phyloP scores from a whole-genome alignment of 768 basidiomycete species.

The Suillus alpinus region DNA sequence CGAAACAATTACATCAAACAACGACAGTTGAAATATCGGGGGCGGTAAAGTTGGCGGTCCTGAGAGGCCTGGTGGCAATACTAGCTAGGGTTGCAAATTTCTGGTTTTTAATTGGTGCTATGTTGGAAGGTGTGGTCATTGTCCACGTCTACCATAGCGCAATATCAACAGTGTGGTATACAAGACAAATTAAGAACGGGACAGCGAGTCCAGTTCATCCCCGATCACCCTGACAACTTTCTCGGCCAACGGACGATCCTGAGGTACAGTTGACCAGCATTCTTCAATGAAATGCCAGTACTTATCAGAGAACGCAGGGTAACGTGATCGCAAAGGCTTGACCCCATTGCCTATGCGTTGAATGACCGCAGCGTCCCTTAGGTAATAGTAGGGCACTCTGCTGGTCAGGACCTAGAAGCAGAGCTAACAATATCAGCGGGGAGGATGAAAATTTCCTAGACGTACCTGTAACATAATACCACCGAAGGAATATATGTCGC shows the following conservation, averaged over 20 bases:
- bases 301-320: constrained; percentile 30
- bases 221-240: background rate
- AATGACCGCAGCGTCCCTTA: constrained; percentile 18
- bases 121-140: no score
- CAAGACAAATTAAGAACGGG: background rate
- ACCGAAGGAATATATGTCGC: constrained; percentile 45
- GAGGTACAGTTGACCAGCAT: constrained; percentile 35
- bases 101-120: no score
- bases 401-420: constrained; percentile 4
- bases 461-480: constrained; percentile 29
- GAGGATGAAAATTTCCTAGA: constrained; percentile 7
- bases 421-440: constrained; percentile 20
- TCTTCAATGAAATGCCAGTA: constrained; percentile 41
- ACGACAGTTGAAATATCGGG: no score
- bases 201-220: background rate
- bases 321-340: constrained; percentile 19
- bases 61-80: no score
- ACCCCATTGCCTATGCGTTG: constrained; percentile 9
- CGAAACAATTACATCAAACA: no score
- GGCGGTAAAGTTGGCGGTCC: no score
- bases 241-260: background rate
- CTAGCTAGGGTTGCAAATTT: no score
- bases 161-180: background rate
- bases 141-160: background rate
- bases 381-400: constrained; percentile 20